phyloP scores from a whole-genome alignment of 768 basidiomycete species.

The Termitomyces heimii region DNA sequence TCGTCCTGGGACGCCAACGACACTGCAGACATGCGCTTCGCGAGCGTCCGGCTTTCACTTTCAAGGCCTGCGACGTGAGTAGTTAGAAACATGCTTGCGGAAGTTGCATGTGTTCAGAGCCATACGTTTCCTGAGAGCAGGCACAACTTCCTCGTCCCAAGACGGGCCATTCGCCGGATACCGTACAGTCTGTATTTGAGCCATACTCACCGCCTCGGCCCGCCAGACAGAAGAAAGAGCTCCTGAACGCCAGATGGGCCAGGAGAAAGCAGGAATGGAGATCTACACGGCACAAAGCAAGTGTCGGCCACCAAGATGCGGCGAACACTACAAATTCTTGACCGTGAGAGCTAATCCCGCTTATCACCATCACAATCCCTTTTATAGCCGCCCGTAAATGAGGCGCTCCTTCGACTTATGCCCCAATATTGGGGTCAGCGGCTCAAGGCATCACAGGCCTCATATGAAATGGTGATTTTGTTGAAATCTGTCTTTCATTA shows the following conservation, averaged over 20 bases:
- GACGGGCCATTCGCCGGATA: slow-evolving; percentile 37
- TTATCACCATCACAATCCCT: not conserved
- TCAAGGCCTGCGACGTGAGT: slow-evolving; percentile 53
- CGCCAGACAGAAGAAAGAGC: slow-evolving; percentile 1
- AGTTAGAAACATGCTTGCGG: slow-evolving; percentile 7
- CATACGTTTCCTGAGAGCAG: slow-evolving; percentile 73
- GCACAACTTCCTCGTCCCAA: slow-evolving; percentile 84
- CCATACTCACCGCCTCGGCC: slow-evolving; percentile 22
- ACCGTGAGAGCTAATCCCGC: slow-evolving; percentile 9
- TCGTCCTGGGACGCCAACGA: slow-evolving; percentile 58
- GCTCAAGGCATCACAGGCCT: not conserved
- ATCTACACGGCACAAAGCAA: slow-evolving; percentile 4
- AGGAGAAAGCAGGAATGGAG: not conserved
- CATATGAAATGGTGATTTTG: not conserved
- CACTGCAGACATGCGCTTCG: slow-evolving; percentile 70
- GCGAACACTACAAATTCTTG: slow-evolving; percentile 10
- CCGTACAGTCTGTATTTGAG: slow-evolving; percentile 36
- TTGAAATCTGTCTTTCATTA: not conserved
- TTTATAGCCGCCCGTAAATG: slow-evolving; percentile 4
- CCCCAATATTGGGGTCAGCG: not conserved
- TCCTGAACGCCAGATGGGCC: slow-evolving; percentile 3
- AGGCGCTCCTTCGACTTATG: slow-evolving; percentile 3
- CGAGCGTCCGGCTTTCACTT: slow-evolving; percentile 71
- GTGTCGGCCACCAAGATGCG: slow-evolving; percentile 11
- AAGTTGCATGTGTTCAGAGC: slow-evolving; percentile 10